A percentile compares a stretch with the other conserved stretches of the same genome.
These are phyloP conservation scores for Xenoacremonium recifei DNA, from an alignment of 2,329 filamentous ascomycete species.

Conservation along the genomic window DNA sequence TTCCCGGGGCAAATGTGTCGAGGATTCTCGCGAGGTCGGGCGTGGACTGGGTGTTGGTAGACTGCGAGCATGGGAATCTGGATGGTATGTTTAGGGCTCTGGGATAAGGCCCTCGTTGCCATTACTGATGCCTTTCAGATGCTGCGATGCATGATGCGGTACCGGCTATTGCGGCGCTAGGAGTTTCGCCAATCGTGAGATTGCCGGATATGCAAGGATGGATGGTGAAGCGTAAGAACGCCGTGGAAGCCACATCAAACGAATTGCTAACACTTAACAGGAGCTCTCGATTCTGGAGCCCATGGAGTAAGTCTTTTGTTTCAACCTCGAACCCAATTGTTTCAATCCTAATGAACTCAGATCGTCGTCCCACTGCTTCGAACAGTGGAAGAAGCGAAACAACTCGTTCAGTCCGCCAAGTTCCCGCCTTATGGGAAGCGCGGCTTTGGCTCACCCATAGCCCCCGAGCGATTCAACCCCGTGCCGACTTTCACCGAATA, in stretches of 20 bases:
- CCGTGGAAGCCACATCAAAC: neutral
- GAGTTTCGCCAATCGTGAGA: constrained; percentile 44
- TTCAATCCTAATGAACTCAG: constrained; percentile 21
- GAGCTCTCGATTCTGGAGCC: constrained; percentile 50
- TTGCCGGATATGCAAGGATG: constrained; percentile 51
- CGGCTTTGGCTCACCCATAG: constrained; percentile 50
- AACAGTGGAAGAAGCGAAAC: constrained; percentile 43
- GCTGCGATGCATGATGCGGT: constrained; percentile 54
- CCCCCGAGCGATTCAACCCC: constrained; percentile 41
- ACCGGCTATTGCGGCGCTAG: constrained; percentile 48
- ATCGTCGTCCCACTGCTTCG: constrained; percentile 46
- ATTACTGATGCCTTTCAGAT: constrained; percentile 28
- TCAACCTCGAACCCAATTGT: neutral
- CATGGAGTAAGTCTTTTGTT: constrained; percentile 42
- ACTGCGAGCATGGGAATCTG: constrained; percentile 53
- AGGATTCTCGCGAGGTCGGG: constrained; percentile 59
- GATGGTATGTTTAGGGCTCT: constrained; percentile 33
- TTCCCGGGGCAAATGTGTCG: constrained; percentile 59
- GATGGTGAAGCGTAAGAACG: constrained; percentile 42
- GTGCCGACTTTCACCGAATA: constrained; percentile 46
- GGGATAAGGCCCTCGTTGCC: neutral
- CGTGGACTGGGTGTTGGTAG: constrained; percentile 65
- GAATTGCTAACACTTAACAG: constrained; percentile 17
- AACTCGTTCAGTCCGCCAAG: constrained; percentile 47
- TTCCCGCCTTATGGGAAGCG: constrained; percentile 49